phyloP scores from a whole-genome alignment of 805 yeast species.

The Starmerella floricola region DNA sequence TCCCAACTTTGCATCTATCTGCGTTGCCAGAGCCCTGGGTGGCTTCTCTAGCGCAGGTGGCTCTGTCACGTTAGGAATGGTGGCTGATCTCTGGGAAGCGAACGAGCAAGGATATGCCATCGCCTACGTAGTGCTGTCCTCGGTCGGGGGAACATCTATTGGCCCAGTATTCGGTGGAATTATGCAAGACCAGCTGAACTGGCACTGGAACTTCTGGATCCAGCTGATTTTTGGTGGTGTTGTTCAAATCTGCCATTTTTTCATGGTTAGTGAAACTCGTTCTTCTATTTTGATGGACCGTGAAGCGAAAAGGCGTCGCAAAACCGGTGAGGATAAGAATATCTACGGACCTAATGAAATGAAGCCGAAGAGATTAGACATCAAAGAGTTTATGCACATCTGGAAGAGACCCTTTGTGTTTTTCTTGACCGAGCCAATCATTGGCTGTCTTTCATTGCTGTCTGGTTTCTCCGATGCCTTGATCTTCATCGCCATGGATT shows the following conservation, averaged over 20 bases:
- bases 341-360: slow-evolving; percentile 30
- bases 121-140: slow-evolving; percentile 40
- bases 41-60: slow-evolving; percentile 49
- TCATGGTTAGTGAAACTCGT: slow-evolving; percentile 32
- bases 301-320: slow-evolving; percentile 32
- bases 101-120: slow-evolving; percentile 39
- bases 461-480: slow-evolving; percentile 35
- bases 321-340: slow-evolving; percentile 28
- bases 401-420: slow-evolving; percentile 35
- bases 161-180: slow-evolving; percentile 42
- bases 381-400: slow-evolving; percentile 6
- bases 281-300: slow-evolving; percentile 29
- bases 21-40: slow-evolving; percentile 49
- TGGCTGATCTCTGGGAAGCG: slow-evolving; percentile 42
- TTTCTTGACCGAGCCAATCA: slow-evolving; percentile 33
- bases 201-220: slow-evolving; percentile 59
- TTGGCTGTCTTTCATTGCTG: slow-evolving; percentile 31
- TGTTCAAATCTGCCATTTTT: slow-evolving; percentile 31
- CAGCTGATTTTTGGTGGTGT: slow-evolving; percentile 43
- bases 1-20: slow-evolving; percentile 41
- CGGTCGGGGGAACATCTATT: slow-evolving; percentile 41
- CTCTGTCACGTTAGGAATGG: slow-evolving; percentile 46
- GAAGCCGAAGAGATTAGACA: slow-evolving; percentile 10
- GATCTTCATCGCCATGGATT: slow-evolving; percentile 33
- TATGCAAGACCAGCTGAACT: slow-evolving; percentile 37